phyloP scores from a whole-genome alignment of 441 rosid species.

The Aquilaria agallochum region DNA sequence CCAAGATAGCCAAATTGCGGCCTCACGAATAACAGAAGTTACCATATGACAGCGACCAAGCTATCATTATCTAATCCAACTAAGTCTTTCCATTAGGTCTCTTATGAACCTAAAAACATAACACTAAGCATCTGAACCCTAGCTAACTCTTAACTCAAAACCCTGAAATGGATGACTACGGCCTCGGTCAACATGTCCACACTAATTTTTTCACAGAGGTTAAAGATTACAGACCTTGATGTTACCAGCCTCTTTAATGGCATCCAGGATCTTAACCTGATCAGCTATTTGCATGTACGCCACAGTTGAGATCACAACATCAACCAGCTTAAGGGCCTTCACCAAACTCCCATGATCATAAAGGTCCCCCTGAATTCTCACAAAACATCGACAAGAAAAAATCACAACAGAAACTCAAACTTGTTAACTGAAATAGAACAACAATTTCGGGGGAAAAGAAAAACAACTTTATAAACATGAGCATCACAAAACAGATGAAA shows the following conservation, averaged over 20 bases:
- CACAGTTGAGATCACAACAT: slow-evolving; percentile 55
- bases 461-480: neutral
- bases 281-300: slow-evolving; percentile 33
- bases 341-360: slow-evolving; percentile 42
- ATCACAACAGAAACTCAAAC: neutral
- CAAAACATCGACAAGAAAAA: neutral
- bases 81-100: no score
- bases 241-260: slow-evolving; percentile 57
- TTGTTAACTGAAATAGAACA: neutral
- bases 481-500: no score
- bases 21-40: no score
- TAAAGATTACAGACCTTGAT: slow-evolving; percentile 34
- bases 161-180: no score
- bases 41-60: no score
- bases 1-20: no score
- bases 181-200: no score
- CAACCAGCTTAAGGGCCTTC: slow-evolving; percentile 51
- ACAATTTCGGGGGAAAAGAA: neutral
- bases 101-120: no score
- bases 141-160: no score
- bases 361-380: slow-evolving; percentile 37
- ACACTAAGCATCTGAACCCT: no score
- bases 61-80: no score
- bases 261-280: slow-evolving; percentile 49
- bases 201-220: no score